phyloP scores from a whole-genome alignment of 192 early-diverging fungal species.

The Dimargaris cristalligena region DNA sequence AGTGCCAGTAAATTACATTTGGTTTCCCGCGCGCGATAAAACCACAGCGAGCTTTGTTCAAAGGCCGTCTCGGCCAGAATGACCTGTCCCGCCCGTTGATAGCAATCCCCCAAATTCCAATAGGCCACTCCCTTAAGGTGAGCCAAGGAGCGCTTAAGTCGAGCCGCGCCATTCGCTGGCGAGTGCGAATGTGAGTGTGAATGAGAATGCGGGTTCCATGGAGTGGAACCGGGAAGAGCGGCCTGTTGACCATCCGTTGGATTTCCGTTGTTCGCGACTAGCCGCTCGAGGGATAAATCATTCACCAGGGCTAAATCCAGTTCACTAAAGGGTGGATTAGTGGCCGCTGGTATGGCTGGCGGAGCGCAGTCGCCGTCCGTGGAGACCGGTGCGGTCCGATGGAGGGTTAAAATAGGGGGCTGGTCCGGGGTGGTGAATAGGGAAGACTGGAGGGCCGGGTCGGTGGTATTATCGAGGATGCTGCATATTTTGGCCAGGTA shows the following conservation, averaged over 20 bases:
- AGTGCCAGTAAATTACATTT: neutral
- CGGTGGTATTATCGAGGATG: conserved; percentile 5
- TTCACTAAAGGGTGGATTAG: neutral
- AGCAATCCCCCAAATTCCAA: conserved; percentile 7
- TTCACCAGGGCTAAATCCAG: neutral
- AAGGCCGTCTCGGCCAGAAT: conserved; percentile 1
- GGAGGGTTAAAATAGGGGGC: neutral
- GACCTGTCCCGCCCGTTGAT: neutral
- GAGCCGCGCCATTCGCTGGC: neutral
- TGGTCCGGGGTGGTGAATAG: too few relatives aligned
- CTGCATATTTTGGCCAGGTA: conserved; percentile 5
- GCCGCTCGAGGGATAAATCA: neutral
- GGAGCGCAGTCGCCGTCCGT: neutral
- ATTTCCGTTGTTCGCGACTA: too few relatives aligned
- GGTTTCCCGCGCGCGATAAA: neutral
- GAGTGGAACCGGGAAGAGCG: too few relatives aligned
- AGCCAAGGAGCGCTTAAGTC: neutral
- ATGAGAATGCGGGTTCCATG: neutral
- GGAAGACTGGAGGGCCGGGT: too few relatives aligned
- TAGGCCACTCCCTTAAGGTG: neutral
- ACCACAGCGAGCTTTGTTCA: conserved; percentile 2
- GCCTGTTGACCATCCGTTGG: too few relatives aligned
- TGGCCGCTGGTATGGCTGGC: too few relatives aligned
- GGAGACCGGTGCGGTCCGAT: neutral
- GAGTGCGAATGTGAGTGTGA: neutral